These are phyloP conservation scores for Hemileia vastatrix DNA, from an alignment of 1,284 basidiomycete species.

Conservation along the genomic window DNA sequence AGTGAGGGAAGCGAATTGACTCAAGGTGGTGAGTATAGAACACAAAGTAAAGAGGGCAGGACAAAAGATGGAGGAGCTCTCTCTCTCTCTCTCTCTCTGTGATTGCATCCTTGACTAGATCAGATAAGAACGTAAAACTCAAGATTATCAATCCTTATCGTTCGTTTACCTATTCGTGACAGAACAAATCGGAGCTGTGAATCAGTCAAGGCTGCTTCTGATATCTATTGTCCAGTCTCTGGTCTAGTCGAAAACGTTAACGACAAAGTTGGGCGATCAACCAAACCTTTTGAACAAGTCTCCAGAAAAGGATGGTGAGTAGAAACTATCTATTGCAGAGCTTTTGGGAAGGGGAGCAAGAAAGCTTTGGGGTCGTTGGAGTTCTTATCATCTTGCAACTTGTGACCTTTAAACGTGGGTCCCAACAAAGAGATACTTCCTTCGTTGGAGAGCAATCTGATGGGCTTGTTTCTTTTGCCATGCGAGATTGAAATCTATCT, in stretches of 20 bases:
- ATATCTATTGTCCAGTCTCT: slow-evolving; percentile 75
- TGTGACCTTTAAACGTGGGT: too few species aligned
- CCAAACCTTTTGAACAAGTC: slow-evolving; percentile 83
- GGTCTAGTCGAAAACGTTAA: slow-evolving; percentile 76
- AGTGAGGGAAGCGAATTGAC: slow-evolving; percentile 57
- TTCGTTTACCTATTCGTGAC: not conserved
- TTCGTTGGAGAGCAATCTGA: too few species aligned
- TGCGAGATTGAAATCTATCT: not conserved
- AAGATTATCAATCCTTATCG: not conserved
- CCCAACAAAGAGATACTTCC: too few species aligned
- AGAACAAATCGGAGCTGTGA: slow-evolving; percentile 91
- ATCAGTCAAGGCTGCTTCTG: slow-evolving; percentile 52
- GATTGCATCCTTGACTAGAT: slow-evolving; percentile 14
- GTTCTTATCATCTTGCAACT: too few species aligned
- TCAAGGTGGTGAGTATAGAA: slow-evolving; percentile 62
- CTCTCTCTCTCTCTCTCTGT: slow-evolving; percentile 35
- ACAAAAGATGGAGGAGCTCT: not conserved
- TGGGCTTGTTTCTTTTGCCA: too few species aligned
- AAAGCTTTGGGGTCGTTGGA: too few species aligned
- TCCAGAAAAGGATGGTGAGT: slow-evolving; percentile 69
- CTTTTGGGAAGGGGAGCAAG: not conserved
- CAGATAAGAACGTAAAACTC: not conserved
- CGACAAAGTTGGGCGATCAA: slow-evolving; percentile 56
- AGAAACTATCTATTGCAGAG: not conserved
- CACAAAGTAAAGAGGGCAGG: not conserved